Percentiles rank a stretch among this genome's conserved stretches.
Evolutionary conservation across 345 rosid species (phyloP).

Genomic region (Sonneratia caseolaris): DNA sequence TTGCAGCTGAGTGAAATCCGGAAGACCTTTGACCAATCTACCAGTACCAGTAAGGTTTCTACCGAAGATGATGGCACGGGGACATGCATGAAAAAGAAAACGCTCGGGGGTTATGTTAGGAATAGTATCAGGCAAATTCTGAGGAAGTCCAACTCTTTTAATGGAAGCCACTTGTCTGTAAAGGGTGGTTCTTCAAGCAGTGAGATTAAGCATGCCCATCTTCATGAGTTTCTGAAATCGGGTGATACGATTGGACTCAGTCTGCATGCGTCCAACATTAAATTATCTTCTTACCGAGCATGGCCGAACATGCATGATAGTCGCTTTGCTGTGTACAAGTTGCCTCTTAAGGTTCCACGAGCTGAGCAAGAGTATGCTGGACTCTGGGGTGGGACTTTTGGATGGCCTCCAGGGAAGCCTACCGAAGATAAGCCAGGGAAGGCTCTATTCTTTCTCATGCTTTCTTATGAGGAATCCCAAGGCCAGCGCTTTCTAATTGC

Average conservation of each 20-base stretch:
- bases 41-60: conserved; percentile 13
- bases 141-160: conserved; percentile 39
- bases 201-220: conserved; percentile 39
- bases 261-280: conserved; percentile 36
- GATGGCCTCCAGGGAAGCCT: conserved; percentile 76
- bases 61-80: conserved; percentile 27
- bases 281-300: conserved; percentile 59
- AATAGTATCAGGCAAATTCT: conserved; percentile 46
- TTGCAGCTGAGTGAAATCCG: conserved; percentile 34
- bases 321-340: conserved; percentile 65
- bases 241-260: conserved; percentile 58
- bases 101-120: conserved; percentile 38
- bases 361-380: conserved; percentile 63
- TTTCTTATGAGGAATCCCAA: conserved; percentile 57
- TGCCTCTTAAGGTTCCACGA: conserved; percentile 40
- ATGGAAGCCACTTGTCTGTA: conserved; percentile 18
- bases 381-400: conserved; percentile 81
- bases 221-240: conserved; percentile 46
- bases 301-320: conserved; percentile 84
- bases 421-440: conserved; percentile 66
- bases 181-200: conserved; percentile 44
- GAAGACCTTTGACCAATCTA: conserved; percentile 26
- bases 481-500: conserved; percentile 53
- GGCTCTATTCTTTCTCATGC: conserved; percentile 67
- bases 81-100: conserved; percentile 27